phyloP scores from a whole-genome alignment of 306 rosid genomes.

The Castanea mollissima region DNA sequence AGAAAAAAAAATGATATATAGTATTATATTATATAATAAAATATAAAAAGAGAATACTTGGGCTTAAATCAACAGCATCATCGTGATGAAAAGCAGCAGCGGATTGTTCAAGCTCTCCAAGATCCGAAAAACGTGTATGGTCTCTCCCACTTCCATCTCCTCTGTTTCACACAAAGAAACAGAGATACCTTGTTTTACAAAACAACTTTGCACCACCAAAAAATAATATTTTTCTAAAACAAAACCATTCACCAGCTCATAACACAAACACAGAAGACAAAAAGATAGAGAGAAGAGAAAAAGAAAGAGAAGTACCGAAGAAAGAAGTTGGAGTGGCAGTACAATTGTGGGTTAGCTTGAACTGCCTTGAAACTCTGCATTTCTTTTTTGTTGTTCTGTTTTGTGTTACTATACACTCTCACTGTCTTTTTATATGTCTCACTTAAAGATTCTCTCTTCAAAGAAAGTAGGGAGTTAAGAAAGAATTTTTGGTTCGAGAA shows the following conservation, averaged over 20 bases:
- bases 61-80: conserved; percentile 75
- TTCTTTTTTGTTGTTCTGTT: not conserved
- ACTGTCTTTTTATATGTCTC: not conserved
- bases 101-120: conserved; percentile 71
- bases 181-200: conserved; percentile 25
- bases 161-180: conserved; percentile 56
- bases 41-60: conserved; percentile 48
- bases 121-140: conserved; percentile 57
- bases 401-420: not conserved
- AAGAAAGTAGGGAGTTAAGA: not conserved
- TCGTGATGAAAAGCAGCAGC: conserved; percentile 53
- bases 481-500: not conserved
- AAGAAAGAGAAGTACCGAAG: conserved; percentile 34
- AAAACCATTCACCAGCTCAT: conserved; percentile 2
- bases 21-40: not conserved
- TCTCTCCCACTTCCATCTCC: conserved; percentile 48
- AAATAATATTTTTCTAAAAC: not conserved
- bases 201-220: not conserved
- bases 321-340: conserved; percentile 49
- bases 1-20: not conserved
- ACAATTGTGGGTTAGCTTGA: conserved; percentile 47
- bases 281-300: not conserved
- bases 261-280: not conserved
- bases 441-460: not conserved
- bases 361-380: conserved; percentile 70